These are phyloP conservation scores for Dioscorea zingiberensis DNA, from an alignment of 106 monocot genomes.

Conservation along the genomic window DNA sequence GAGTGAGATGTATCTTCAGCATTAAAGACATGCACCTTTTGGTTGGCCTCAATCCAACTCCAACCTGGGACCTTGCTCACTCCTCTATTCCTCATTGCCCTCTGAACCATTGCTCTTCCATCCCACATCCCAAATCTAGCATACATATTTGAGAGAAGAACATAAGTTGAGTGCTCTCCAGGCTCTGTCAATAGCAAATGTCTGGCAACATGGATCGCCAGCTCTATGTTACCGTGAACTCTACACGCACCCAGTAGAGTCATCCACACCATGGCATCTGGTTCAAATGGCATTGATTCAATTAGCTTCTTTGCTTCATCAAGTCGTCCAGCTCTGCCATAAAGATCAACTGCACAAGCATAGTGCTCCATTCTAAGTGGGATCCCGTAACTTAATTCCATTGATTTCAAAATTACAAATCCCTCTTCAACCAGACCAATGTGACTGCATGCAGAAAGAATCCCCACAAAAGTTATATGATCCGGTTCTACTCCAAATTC, in stretches of 20 bases:
- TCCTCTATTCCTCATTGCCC: conserved; percentile 63
- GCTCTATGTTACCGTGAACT: conserved; percentile 52
- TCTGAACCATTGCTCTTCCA: conserved; percentile 50
- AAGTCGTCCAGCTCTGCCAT: conserved; percentile 60
- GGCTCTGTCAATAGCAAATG: conserved; percentile 38
- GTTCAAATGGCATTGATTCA: conserved; percentile 64
- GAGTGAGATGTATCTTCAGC: conserved; percentile 74
- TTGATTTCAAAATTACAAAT: conserved; percentile 31
- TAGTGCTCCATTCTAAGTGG: conserved; percentile 81
- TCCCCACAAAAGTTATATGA: conserved; percentile 74
- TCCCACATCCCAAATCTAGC: conserved; percentile 53
- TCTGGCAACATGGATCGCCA: conserved; percentile 40
- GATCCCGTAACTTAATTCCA: conserved; percentile 36
- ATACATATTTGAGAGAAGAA: conserved; percentile 57
- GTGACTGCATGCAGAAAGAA: conserved; percentile 81
- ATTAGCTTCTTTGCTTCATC: conserved; percentile 46
- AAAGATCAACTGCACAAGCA: conserved; percentile 85
- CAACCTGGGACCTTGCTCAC: conserved; percentile 79
- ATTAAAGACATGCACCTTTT: conserved; percentile 69
- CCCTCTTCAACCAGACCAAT: conserved; percentile 63
- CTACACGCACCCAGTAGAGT: conserved; percentile 73
- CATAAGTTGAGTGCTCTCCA: conserved; percentile 49
- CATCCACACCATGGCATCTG: conserved; percentile 68
- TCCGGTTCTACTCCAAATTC: conserved; percentile 37
- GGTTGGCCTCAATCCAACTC: conserved; percentile 89